These are phyloP conservation scores for Apium graveolens DNA, from an alignment of 129 eudicot genomes.

Conservation along the genomic window DNA sequence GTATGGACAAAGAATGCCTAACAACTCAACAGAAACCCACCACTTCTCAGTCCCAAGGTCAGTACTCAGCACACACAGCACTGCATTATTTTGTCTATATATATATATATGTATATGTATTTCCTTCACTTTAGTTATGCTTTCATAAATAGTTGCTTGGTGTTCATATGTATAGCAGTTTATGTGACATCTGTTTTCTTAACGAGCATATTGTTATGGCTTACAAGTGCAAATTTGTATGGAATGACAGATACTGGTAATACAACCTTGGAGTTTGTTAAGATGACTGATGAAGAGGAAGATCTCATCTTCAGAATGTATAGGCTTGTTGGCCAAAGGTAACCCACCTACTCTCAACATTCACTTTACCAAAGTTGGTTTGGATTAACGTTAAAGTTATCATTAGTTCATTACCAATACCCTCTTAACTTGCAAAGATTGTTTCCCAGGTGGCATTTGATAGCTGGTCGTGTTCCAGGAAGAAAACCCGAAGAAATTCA, in stretches of 20 bases:
- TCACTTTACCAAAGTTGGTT: no score
- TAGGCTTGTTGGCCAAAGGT: conserved; percentile 65
- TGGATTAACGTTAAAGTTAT: no score
- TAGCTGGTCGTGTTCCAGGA: conserved; percentile 73
- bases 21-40: not conserved
- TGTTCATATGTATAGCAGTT: not conserved
- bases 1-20: not conserved
- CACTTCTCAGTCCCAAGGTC: conserved; percentile 2
- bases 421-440: not conserved
- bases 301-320: conserved; percentile 59
- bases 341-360: not conserved
- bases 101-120: not conserved
- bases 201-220: not conserved
- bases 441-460: conserved; percentile 54
- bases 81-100: not conserved
- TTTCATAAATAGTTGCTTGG: not conserved
- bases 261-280: conserved; percentile 40
- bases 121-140: not conserved
- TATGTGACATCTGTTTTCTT: not conserved
- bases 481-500: conserved; percentile 69
- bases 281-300: conserved; percentile 53
- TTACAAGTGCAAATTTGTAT: not conserved
- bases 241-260: conserved; percentile 40
- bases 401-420: not conserved
- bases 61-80: not conserved